phyloP scores from a whole-genome alignment of 495 filamentous ascomycete genomes.

The Neurospora sp. region DNA sequence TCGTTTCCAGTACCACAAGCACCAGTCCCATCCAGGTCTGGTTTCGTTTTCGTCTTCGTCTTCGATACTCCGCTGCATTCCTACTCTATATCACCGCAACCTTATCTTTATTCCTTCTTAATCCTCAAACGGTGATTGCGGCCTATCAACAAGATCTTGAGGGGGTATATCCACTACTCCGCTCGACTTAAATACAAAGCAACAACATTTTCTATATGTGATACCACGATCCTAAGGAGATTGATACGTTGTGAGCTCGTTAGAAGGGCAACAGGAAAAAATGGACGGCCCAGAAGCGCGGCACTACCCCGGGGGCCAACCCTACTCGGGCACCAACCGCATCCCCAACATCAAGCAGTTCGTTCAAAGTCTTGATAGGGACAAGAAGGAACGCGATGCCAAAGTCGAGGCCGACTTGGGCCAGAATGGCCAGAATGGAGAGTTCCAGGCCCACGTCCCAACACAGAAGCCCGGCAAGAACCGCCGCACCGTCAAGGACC shows the following conservation, averaged over 20 bases:
- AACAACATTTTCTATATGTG: neutral
- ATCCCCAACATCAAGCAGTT: conserved; percentile 84
- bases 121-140: neutral
- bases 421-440: conserved; percentile 10
- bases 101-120: neutral
- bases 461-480: conserved; percentile 34
- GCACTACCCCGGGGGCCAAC: conserved; percentile 27
- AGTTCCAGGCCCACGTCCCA: conserved; percentile 31
- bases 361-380: conserved; percentile 61
- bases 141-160: neutral
- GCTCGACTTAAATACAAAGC: neutral
- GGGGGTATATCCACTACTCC: neutral
- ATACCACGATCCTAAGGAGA: neutral
- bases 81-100: neutral
- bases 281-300: neutral
- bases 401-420: conserved; percentile 48
- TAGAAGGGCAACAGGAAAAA: neutral
- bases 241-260: neutral
- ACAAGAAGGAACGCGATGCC: conserved; percentile 66
- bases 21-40: neutral
- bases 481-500: conserved; percentile 70
- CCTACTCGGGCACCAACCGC: conserved; percentile 61
- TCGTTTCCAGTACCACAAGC: neutral
- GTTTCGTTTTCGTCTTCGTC: neutral
- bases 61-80: neutral